These are phyloP conservation scores for Thermochaetoides thermophila DNA, from an alignment of 495 filamentous ascomycete genomes.

Conservation along the genomic window DNA sequence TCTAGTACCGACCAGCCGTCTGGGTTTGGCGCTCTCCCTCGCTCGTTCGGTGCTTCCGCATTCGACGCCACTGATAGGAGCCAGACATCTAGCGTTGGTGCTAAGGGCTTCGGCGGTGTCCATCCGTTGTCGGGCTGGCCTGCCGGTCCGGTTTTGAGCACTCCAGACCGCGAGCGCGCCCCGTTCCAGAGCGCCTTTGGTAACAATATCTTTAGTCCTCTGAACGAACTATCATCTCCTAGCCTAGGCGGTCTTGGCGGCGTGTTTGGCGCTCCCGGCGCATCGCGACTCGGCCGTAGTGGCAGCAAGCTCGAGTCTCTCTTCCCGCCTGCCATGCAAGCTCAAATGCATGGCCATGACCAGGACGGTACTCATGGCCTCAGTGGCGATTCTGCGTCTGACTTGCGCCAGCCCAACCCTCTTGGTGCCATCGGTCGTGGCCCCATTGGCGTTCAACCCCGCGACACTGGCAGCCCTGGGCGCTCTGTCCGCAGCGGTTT, in stretches of 20 bases:
- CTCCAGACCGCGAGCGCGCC: constrained; percentile 62
- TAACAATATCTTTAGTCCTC: constrained; percentile 51
- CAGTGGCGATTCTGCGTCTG: constrained; percentile 37
- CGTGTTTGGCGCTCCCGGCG: constrained; percentile 29
- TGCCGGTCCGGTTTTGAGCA: constrained; percentile 45
- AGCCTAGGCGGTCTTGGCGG: constrained; percentile 43
- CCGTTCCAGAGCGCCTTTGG: constrained; percentile 49
- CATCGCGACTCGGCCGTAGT: constrained; percentile 43
- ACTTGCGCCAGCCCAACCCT: constrained; percentile 33
- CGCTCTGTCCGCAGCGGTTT: constrained; percentile 40
- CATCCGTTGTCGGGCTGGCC: constrained; percentile 58
- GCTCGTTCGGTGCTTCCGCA: constrained; percentile 31
- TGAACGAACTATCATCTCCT: constrained; percentile 65
- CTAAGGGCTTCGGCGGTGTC: constrained; percentile 54
- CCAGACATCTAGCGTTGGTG: constrained; percentile 72
- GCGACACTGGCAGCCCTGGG: constrained; percentile 51
- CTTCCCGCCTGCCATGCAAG: constrained; percentile 76
- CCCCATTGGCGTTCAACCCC: constrained; percentile 29
- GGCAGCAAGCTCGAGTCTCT: constrained; percentile 75
- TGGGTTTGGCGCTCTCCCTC: constrained; percentile 31
- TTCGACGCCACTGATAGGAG: constrained; percentile 71
- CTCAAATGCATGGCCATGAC: constrained; percentile 59
- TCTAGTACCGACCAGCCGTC: constrained; percentile 27
- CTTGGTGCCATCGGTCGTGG: constrained; percentile 41
- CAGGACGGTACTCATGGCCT: constrained; percentile 39